Evolutionary conservation across 805 yeast genomes (phyloP).

Genomic region (Zygotorulaspora danielsina): DNA sequence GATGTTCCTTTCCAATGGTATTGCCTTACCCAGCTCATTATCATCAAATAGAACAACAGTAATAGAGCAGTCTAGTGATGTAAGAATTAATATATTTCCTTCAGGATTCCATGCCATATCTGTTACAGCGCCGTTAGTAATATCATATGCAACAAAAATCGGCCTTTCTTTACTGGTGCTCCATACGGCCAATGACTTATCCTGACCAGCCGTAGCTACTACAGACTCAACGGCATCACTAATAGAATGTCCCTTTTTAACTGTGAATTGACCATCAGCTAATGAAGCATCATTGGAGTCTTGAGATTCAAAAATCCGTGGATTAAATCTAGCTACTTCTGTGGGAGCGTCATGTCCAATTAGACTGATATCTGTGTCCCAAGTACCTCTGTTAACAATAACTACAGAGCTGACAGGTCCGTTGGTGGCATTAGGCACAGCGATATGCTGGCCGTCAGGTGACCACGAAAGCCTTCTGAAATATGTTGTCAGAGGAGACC

Average conservation of each 20-base stretch:
- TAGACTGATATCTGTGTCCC: slow-evolving; percentile 71
- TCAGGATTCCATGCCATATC: slow-evolving; percentile 87
- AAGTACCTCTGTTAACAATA: slow-evolving; percentile 67
- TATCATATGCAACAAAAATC: slow-evolving; percentile 70
- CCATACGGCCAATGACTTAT: slow-evolving; percentile 85
- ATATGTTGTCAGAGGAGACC: slow-evolving; percentile 88
- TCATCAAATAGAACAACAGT: slow-evolving; percentile 60
- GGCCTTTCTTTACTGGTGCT: slow-evolving; percentile 74
- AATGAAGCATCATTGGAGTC: slow-evolving; percentile 13
- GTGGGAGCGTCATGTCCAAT: slow-evolving; percentile 85
- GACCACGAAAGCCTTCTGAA: slow-evolving; percentile 86
- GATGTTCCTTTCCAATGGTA: slow-evolving; percentile 63
- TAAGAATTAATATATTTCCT: slow-evolving; percentile 67
- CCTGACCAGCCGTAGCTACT: slow-evolving; percentile 96
- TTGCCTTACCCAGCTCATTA: slow-evolving; percentile 56
- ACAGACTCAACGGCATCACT: slow-evolving; percentile 53
- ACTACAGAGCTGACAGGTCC: slow-evolving; percentile 76
- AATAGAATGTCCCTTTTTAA: slow-evolving; percentile 10
- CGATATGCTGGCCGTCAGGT: slow-evolving; percentile 83
- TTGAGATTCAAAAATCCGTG: slow-evolving; percentile 50
- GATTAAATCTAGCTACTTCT: slow-evolving; percentile 73
- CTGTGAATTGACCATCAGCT: slow-evolving; percentile 7
- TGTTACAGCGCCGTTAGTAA: slow-evolving; percentile 73
- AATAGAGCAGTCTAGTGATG: slow-evolving; percentile 83
- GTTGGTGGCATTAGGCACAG: slow-evolving; percentile 80